phyloP scores from a whole-genome alignment of 495 filamentous ascomycete species.

The Penicillium samsonianum region DNA sequence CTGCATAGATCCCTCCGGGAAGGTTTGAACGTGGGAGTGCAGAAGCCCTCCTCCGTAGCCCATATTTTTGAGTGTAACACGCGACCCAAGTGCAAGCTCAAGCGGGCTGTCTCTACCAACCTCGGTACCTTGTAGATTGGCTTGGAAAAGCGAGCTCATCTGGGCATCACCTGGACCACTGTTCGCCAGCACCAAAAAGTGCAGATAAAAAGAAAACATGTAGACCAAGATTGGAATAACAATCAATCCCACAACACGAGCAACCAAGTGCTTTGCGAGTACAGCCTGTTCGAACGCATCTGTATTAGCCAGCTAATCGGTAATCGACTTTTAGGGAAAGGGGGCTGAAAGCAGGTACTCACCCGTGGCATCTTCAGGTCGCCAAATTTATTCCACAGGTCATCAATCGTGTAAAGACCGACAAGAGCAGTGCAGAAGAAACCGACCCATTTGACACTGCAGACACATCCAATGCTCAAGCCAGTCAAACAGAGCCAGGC shows the following conservation, averaged over 20 bases:
- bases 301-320: background rate
- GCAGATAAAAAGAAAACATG: conserved; percentile 89
- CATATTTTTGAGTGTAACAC: conserved; percentile 97
- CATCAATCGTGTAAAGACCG: conserved; percentile 93
- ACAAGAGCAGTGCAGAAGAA: conserved; percentile 93
- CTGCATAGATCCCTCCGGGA: conserved; percentile 89
- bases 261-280: conserved; percentile 73
- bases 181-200: conserved; percentile 91
- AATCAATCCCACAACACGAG: conserved; percentile 86
- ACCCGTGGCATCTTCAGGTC: conserved; percentile 87
- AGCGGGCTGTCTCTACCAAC: conserved; percentile 92
- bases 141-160: conserved; percentile 99
- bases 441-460: conserved; percentile 97
- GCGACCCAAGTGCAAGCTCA: conserved; percentile 85
- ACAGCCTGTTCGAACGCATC: conserved; percentile 49
- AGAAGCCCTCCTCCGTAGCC: conserved; percentile 97
- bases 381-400: conserved; percentile 98
- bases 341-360: conserved; percentile 19
- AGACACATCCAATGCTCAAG: conserved; percentile 93
- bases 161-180: conserved; percentile 96
- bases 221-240: conserved; percentile 84
- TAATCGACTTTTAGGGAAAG: background rate
- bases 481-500: conserved; percentile 89
- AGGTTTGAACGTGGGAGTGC: conserved; percentile 95
- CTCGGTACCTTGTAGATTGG: conserved; percentile 89